phyloP scores from a whole-genome alignment of 2,329 filamentous ascomycete genomes.

The Aspergillus vadensis region DNA sequence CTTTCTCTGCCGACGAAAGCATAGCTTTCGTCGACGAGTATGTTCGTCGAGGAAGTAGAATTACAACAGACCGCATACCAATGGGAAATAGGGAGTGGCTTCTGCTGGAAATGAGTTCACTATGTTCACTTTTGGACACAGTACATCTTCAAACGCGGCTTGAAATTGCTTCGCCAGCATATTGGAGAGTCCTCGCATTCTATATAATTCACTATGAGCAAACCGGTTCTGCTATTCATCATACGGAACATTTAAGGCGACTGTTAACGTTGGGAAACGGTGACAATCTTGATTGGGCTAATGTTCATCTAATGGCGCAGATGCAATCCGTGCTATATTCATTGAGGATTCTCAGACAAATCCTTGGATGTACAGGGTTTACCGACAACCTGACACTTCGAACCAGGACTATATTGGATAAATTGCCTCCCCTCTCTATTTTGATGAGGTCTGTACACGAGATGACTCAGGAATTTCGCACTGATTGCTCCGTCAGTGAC shows the following conservation, averaged over 20 bases:
- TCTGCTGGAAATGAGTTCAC: slow-evolving; percentile 15
- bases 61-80: slow-evolving; percentile 31
- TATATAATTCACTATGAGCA: slow-evolving; percentile 31
- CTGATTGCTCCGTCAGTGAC: slow-evolving; percentile 11
- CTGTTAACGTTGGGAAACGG: slow-evolving; percentile 35
- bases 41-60: slow-evolving; percentile 40
- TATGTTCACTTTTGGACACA: slow-evolving; percentile 28
- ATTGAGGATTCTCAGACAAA: slow-evolving; percentile 60
- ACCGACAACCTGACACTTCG: slow-evolving; percentile 13
- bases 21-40: slow-evolving; percentile 34
- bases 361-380: slow-evolving; percentile 43
- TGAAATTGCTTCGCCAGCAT: slow-evolving; percentile 16
- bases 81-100: slow-evolving; percentile 27
- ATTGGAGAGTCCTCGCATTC: slow-evolving; percentile 41
- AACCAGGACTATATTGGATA: slow-evolving; percentile 24
- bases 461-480: slow-evolving; percentile 16
- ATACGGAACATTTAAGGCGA: slow-evolving; percentile 22
- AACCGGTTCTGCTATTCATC: slow-evolving; percentile 17
- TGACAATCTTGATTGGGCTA: slow-evolving; percentile 55
- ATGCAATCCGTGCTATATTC: slow-evolving; percentile 64
- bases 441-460: slow-evolving; percentile 31
- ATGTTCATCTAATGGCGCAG: slow-evolving; percentile 64
- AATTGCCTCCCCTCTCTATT: slow-evolving; percentile 33
- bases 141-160: slow-evolving; percentile 18
- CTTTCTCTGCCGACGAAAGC: slow-evolving; percentile 27